Evolutionary conservation across 1,139 yeast species (phyloP).

Genomic region (Candida gigantensis): DNA sequence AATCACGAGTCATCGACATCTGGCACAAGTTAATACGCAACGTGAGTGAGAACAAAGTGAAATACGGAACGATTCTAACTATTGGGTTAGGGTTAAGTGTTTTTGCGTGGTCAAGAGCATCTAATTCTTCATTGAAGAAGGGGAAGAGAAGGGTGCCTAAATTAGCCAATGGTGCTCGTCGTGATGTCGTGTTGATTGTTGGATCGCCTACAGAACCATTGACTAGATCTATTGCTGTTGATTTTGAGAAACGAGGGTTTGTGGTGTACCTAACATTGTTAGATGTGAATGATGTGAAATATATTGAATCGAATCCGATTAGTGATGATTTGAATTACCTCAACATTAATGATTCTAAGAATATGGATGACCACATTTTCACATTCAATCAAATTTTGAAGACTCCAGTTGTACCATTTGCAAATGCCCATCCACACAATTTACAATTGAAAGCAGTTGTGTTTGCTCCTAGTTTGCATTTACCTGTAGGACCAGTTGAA

Average conservation of each 20-base stretch:
- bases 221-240: constrained; percentile 68
- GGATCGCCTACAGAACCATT: constrained; percentile 82
- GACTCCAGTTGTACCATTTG: constrained; percentile 48
- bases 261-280: constrained; percentile 75
- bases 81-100: constrained; percentile 31
- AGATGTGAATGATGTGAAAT: constrained; percentile 61
- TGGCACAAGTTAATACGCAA: constrained; percentile 15
- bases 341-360: constrained; percentile 30
- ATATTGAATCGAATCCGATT: constrained; percentile 60
- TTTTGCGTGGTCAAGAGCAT: constrained; percentile 9
- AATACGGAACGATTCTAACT: constrained; percentile 22
- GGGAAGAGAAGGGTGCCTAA: constrained; percentile 60
- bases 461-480: constrained; percentile 63
- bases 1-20: constrained; percentile 1
- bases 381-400: constrained; percentile 45
- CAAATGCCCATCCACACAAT: constrained; percentile 51
- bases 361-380: constrained; percentile 30
- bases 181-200: constrained; percentile 69
- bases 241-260: constrained; percentile 76
- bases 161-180: constrained; percentile 68
- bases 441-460: constrained; percentile 58
- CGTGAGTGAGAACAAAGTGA: constrained; percentile 17
- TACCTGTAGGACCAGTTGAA: constrained; percentile 72
- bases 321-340: constrained; percentile 50
- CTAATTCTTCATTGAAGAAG: constrained; percentile 7